Conservation (phyloP, 495 filamentous ascomycete genomes). For the Penicillium bovifimosum region DNA sequence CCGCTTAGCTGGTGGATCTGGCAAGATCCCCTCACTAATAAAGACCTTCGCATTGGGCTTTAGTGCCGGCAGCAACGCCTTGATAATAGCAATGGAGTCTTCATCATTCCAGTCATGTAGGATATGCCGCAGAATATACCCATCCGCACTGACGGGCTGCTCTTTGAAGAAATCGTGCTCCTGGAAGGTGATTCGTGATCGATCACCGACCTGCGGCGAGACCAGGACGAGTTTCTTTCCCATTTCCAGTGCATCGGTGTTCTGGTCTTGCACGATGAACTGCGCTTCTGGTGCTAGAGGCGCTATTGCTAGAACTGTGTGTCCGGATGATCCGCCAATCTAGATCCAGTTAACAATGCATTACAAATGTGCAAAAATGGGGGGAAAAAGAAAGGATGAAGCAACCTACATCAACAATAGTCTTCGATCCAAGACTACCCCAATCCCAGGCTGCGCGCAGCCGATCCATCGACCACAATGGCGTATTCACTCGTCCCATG, state of each 20-base stretch:
- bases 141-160: slow-evolving; percentile 42
- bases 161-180: slow-evolving; percentile 44
- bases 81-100: slow-evolving; percentile 30
- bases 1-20: neutral
- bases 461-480: neutral
- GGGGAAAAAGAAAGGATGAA: neutral
- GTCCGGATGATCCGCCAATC: neutral
- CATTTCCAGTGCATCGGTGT: neutral
- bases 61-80: neutral
- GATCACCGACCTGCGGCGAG: neutral
- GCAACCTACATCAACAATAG: neutral
- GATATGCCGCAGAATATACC: slow-evolving; percentile 45
- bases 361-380: too few relatives aligned
- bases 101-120: slow-evolving; percentile 44
- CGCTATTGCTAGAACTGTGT: neutral
- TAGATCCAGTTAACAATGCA: neutral
- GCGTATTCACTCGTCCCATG: neutral
- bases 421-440: neutral
- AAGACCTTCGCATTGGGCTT: neutral
- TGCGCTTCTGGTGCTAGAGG: neutral
- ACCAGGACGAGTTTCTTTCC: neutral
- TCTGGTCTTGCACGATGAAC: neutral
- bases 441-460: neutral
- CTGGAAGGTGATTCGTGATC: slow-evolving; percentile 33
- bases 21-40: neutral